Conservation (phyloP, 202 grass and related monocot genomes). For the Hordeum pubiflorum region DNA sequence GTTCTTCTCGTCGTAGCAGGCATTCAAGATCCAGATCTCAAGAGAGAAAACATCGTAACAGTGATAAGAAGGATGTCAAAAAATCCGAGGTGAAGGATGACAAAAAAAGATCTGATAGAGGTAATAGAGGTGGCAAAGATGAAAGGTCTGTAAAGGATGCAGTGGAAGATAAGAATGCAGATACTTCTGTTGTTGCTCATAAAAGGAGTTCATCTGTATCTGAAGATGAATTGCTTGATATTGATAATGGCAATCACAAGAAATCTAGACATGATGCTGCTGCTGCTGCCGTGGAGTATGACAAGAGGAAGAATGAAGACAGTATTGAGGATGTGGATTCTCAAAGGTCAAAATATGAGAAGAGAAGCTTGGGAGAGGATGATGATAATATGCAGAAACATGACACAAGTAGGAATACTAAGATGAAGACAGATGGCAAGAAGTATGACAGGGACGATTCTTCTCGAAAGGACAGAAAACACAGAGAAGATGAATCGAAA, state of each 20-base stretch:
- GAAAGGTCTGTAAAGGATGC: constrained; percentile 34
- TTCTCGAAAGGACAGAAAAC: constrained; percentile 31
- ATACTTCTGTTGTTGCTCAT: constrained; percentile 20
- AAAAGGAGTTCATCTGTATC: constrained; percentile 40
- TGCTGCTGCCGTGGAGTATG: constrained; percentile 16
- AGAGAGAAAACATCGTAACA: constrained; percentile 53
- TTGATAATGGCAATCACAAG: constrained; percentile 35
- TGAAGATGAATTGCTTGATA: constrained; percentile 45
- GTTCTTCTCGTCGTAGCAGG: constrained; percentile 36
- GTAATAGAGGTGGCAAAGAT: constrained; percentile 38
- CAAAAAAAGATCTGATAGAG: constrained; percentile 42
- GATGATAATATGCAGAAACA: constrained; percentile 23
- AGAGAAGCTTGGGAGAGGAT: constrained; percentile 21
- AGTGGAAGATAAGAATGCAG: constrained; percentile 33
- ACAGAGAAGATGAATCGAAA: constrained; percentile 20
- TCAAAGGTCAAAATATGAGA: constrained; percentile 35
- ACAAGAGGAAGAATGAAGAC: constrained; percentile 36
- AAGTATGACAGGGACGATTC: constrained; percentile 37
- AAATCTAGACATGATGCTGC: constrained; percentile 37
- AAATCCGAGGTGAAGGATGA: constrained; percentile 45
- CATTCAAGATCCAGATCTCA: constrained; percentile 76
- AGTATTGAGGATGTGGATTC: constrained; percentile 29
- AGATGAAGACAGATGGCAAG: constrained; percentile 39
- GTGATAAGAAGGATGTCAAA: constrained; percentile 54
- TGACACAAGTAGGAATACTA: constrained; percentile 32